These are phyloP conservation scores for Lentinula detonsa DNA, from an alignment of 768 basidiomycete species.

Conservation along the genomic window DNA sequence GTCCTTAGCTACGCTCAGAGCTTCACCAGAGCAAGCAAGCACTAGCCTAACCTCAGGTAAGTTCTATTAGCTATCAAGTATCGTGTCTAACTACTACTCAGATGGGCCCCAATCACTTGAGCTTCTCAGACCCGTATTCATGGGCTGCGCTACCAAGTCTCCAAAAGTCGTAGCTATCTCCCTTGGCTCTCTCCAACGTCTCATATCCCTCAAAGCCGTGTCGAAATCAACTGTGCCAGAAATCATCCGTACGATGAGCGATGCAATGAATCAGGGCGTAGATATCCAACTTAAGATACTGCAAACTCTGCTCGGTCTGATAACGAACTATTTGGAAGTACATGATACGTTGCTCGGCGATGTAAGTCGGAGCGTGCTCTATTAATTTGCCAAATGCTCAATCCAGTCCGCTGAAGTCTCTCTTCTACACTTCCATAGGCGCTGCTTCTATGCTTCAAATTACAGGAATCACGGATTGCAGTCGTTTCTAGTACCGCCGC, in stretches of 20 bases:
- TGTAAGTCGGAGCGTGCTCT: constrained; percentile 37
- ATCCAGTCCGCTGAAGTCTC: not conserved
- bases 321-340: constrained; percentile 76
- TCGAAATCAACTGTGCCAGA: constrained; percentile 71
- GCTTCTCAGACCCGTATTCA: constrained; percentile 81
- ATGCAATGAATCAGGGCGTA: constrained; percentile 89
- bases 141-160: constrained; percentile 91
- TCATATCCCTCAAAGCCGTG: constrained; percentile 83
- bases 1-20: constrained; percentile 70
- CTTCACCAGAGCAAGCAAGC: constrained; percentile 79
- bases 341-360: constrained; percentile 78
- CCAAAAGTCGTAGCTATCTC: constrained; percentile 93
- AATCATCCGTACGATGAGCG: constrained; percentile 79
- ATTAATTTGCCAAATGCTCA: not conserved
- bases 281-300: constrained; percentile 95
- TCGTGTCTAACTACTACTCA: constrained; percentile 17
- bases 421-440: constrained; percentile 42
- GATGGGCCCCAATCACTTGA: constrained; percentile 78
- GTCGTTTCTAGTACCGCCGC: constrained; percentile 97
- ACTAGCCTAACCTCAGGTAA: constrained; percentile 65
- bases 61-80: not conserved
- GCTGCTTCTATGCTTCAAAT: constrained; percentile 87
- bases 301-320: constrained; percentile 85
- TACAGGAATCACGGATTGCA: constrained; percentile 92
- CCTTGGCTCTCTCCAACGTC: constrained; percentile 83